Base-by-base conservation (phyloP, 768 basidiomycete genomes). In the Leccinellum rugosiceps region DNA sequence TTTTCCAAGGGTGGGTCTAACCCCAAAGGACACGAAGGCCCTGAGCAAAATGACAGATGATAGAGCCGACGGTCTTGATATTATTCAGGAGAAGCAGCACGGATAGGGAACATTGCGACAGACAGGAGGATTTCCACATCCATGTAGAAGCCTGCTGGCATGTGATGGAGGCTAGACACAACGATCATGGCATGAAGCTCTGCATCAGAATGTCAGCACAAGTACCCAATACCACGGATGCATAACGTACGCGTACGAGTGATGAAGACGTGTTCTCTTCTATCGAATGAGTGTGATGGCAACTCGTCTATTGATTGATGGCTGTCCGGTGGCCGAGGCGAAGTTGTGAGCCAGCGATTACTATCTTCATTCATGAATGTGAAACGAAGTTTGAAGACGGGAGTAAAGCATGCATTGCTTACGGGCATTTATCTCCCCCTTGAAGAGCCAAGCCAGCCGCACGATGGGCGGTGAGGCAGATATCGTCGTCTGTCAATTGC, bases 401-500 rank as follows among this genome's bases (percentile, higher is more conserved):
- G 25, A 25, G 25, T 25, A 25, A 25, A 4, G 25, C 25, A 25
- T 25, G 25, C 25, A 41, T 56, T 48, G 48, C 60, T 52, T 69
- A 63, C 55, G 45, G 53, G 44, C 59, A n/a, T 43, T 56, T 69
- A 50, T 43, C 68, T 55, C 65, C n/a, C 60, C 65, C 44, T 51
- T 56, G 52, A 59, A 64, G 54, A 59, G 59, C 32, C 35, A 69
- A 41, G 44, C 53, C 62, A 19, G 65, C 5, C 51, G 56, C 54
- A 44, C 52, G 56, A 53, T 57, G 58, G 38, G 30, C 28, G 23
- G 19, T 31, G 9, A 61, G 43, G 52, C 50, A 65, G 49, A 58
- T 46, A 34, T 41, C 30, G 45, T 63, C 53, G 58, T 60, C 52
- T 55, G 23, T 59, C 49, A 35, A 53, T 57, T 59, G 26, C 23